Base-by-base conservation (phyloP, 1,139 yeast genomes). In the Kluyveromyces sp. region DNA sequence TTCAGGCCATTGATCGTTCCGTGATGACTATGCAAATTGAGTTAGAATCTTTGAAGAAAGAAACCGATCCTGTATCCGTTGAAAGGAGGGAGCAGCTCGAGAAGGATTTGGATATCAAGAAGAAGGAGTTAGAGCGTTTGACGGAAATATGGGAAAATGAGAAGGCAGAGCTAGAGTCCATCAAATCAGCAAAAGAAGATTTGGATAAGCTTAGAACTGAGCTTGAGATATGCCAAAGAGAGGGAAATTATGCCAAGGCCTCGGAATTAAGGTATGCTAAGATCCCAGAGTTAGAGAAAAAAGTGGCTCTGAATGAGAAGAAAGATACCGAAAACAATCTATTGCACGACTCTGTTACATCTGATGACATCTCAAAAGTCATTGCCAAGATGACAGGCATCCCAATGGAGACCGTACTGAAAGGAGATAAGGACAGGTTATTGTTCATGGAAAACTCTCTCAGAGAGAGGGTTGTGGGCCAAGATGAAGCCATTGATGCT, bases 21-120 rank as follows among this genome's bases (percentile, higher is more conserved):
- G 82, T 89, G 41, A 87, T 92, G 94, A 92, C 96, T 2, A 83
- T 92, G 49, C 92, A 89, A 64, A 92, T 92, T 54, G 98, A 92
- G 64, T 71, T 92, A 48, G 98, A 89, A 64, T 87, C 96, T 0
- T 72, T 92, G 56, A 78, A 89, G 57, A 92, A 92, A 60, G 98
- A 92, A 63, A 87, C 87, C 2, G 97, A 92, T 60, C 82, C 83
- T 3, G 65, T 88, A 25, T 86, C 96, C 0, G 63, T 77, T 12
- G 96, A 88, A 54, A 77, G 96, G 54, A 77, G 80, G 48, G 71
- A 69, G 9, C 67, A 67, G 34, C 69, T 92, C 38, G 85, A 86
- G 55, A 75, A 74, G 28, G 85, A 84, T 19, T 70, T 89, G 46
- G 69, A 70, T 19, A 57, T 66, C 33, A 87, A 87, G 58, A 72